Percentiles rank a stretch among this genome's conserved stretches.
phyloP scores from a whole-genome alignment of 805 yeast species.

The Zygosaccharomyces rouxii region DNA sequence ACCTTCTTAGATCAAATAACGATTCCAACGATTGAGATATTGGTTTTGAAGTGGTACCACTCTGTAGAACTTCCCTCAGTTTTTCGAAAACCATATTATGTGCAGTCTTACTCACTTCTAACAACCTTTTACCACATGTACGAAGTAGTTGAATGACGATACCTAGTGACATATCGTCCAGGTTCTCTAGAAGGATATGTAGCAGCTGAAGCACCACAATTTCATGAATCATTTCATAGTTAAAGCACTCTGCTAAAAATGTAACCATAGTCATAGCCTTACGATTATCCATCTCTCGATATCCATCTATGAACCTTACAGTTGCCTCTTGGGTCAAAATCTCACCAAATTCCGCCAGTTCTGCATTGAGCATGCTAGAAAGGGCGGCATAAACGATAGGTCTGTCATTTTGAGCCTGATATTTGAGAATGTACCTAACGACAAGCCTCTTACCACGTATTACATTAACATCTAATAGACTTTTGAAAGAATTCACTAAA shows the following conservation, averaged over 20 bases:
- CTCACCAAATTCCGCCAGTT: conserved; percentile 66
- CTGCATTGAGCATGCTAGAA: conserved; percentile 56
- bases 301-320: conserved; percentile 53
- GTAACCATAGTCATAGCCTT: conserved; percentile 41
- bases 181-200: conserved; percentile 42
- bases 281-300: conserved; percentile 42
- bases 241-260: conserved; percentile 60
- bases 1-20: conserved; percentile 48
- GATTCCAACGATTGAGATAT: conserved; percentile 47
- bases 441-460: conserved; percentile 58
- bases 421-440: conserved; percentile 52
- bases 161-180: conserved; percentile 50
- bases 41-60: conserved; percentile 39
- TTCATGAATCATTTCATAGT: conserved; percentile 57
- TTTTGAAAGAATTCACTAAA: conserved; percentile 44
- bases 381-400: conserved; percentile 55
- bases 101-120: conserved; percentile 42
- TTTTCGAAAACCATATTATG: conserved; percentile 52
- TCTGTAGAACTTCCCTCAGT: conserved; percentile 53
- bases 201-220: conserved; percentile 50
- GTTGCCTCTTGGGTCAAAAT: conserved; percentile 50
- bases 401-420: conserved; percentile 40
- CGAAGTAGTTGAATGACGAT: conserved; percentile 48
- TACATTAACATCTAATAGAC: conserved; percentile 55
- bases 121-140: conserved; percentile 49